These are phyloP conservation scores for Candida nemodendra DNA, from an alignment of 805 yeast genomes.

Conservation along the genomic window DNA sequence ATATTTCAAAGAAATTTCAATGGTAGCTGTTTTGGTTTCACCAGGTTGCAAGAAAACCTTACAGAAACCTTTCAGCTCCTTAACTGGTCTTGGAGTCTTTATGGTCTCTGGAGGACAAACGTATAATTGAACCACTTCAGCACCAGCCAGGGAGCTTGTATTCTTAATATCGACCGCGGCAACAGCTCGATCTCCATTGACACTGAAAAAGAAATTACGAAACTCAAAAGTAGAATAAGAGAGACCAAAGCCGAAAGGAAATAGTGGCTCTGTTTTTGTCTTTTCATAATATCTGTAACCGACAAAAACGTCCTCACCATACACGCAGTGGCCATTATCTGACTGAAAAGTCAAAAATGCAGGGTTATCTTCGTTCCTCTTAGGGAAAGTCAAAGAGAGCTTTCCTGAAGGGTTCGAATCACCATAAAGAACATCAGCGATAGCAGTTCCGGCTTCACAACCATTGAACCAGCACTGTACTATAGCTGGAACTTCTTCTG, in stretches of 20 bases:
- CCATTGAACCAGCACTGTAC: slow-evolving; percentile 59
- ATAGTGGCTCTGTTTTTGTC: slow-evolving; percentile 43
- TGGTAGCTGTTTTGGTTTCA: slow-evolving; percentile 47
- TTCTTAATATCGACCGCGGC: slow-evolving; percentile 43
- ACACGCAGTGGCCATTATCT: slow-evolving; percentile 50
- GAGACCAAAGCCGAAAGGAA: slow-evolving; percentile 56
- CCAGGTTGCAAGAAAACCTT: slow-evolving; percentile 33
- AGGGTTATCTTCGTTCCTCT: slow-evolving; percentile 51
- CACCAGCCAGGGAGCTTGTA: slow-evolving; percentile 45
- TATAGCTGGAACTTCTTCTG: slow-evolving; percentile 39
- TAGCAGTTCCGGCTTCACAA: slow-evolving; percentile 52
- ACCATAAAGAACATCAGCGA: slow-evolving; percentile 58
- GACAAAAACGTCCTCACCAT: slow-evolving; percentile 64
- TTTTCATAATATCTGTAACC: slow-evolving; percentile 63
- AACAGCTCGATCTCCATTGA: slow-evolving; percentile 1
- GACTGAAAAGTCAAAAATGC: slow-evolving; percentile 50
- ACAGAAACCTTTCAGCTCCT: slow-evolving; percentile 55
- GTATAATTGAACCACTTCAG: slow-evolving; percentile 55
- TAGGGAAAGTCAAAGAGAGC: slow-evolving; percentile 54
- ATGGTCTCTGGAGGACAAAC: no score
- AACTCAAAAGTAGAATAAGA: slow-evolving; percentile 39
- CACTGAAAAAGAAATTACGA: slow-evolving; percentile 31
- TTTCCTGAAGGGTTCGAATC: slow-evolving; percentile 61
- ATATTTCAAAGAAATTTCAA: slow-evolving; percentile 69
- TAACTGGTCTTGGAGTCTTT: slow-evolving; percentile 46